A percentile compares a stretch with the other conserved stretches of the same genome.
Conservation (phyloP, 2,329 filamentous ascomycete species). For the Neopestalotiopsis rosae region DNA sequence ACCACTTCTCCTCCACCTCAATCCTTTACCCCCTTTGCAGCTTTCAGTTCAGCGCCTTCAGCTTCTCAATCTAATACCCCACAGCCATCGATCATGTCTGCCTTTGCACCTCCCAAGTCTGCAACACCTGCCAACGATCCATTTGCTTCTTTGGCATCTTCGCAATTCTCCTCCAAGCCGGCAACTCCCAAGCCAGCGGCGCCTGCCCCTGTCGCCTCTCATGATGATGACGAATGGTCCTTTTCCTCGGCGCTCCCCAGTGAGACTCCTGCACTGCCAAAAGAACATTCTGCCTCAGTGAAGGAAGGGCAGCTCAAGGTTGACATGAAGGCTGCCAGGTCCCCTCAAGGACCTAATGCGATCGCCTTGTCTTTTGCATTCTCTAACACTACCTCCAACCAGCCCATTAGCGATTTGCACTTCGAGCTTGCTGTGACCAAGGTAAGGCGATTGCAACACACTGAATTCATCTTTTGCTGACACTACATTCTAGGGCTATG, state of each 20-base stretch:
- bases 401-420: constrained; percentile 78
- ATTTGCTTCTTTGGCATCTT: constrained; percentile 55
- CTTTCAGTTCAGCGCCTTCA: constrained; percentile 57
- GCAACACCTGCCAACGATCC: constrained; percentile 47
- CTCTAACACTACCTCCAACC: constrained; percentile 73
- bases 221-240: constrained; percentile 89
- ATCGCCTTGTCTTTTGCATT: constrained; percentile 80
- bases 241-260: constrained; percentile 86
- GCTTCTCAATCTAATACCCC: constrained; percentile 59
- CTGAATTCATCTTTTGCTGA: not conserved
- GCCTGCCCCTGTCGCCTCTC: constrained; percentile 37
- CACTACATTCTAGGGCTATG: constrained; percentile 66
- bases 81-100: constrained; percentile 49
- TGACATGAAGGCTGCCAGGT: constrained; percentile 72
- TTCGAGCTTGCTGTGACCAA: constrained; percentile 95
- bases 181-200: constrained; percentile 38
- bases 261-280: constrained; percentile 57
- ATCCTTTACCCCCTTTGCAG: constrained; percentile 59
- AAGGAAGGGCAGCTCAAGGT: constrained; percentile 75
- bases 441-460: constrained; percentile 53
- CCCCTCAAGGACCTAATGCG: constrained; percentile 55
- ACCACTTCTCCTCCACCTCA: constrained; percentile 46
- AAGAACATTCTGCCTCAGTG: constrained; percentile 68
- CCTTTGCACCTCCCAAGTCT: constrained; percentile 48
- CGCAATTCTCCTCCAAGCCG: constrained; percentile 44